Evolutionary conservation across 768 basidiomycete species (phyloP).

Genomic region (Gautieria morchelliformis): DNA sequence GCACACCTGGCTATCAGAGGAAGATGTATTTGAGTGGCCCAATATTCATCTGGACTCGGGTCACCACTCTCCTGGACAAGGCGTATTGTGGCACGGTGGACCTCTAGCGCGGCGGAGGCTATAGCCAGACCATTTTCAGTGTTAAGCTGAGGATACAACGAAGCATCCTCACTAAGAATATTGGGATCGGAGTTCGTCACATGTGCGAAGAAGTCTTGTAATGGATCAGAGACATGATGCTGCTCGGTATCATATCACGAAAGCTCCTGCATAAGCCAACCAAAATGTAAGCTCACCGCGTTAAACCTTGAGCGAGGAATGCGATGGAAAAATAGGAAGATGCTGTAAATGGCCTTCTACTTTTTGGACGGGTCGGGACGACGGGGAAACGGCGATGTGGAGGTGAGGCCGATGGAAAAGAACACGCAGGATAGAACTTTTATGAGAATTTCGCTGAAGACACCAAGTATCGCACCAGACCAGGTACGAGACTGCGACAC

Average conservation of each 20-base stretch:
- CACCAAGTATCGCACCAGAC: conserved; percentile 18
- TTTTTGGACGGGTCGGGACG: conserved; percentile 88
- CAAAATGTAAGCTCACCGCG: background rate
- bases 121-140: background rate
- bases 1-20: background rate
- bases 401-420: conserved; percentile 12
- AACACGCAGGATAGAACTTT: conserved; percentile 58
- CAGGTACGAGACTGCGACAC: conserved; percentile 1
- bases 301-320: background rate
- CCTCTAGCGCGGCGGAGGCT: background rate
- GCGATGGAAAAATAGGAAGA: background rate
- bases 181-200: background rate
- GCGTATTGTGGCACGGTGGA: background rate
- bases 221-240: background rate
- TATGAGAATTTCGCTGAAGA: conserved; percentile 82
- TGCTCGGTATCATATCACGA: background rate
- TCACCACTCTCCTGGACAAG: background rate
- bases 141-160: background rate
- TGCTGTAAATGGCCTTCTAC: conserved; percentile 50
- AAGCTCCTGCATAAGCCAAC: background rate
- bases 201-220: background rate
- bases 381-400: conserved; percentile 18
- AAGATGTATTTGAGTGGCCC: background rate
- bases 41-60: background rate
- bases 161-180: background rate